These are phyloP conservation scores for Trametes gibbosa DNA, from an alignment of 768 basidiomycete species.

Conservation along the genomic window DNA sequence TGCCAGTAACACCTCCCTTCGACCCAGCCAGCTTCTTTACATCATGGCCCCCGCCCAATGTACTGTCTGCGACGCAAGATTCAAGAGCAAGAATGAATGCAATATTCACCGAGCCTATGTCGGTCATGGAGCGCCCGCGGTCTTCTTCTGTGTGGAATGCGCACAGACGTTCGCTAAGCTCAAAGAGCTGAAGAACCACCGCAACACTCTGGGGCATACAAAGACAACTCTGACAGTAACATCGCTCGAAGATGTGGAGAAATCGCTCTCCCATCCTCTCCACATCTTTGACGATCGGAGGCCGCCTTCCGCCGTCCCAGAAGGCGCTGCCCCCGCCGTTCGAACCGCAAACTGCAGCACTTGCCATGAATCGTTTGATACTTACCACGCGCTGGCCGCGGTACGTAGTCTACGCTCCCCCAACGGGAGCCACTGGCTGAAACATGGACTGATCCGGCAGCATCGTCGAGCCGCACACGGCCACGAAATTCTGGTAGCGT, in stretches of 20 bases:
- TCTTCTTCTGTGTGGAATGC: slow-evolving; percentile 7
- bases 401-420: background rate
- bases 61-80: background rate
- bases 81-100: slow-evolving; percentile 4
- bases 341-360: background rate
- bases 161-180: background rate
- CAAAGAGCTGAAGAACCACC: background rate
- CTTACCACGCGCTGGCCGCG: background rate
- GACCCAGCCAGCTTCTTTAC: background rate
- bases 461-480: background rate
- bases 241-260: background rate
- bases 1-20: no score
- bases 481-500: background rate
- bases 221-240: background rate
- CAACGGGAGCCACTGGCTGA: background rate
- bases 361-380: background rate
- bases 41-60: background rate
- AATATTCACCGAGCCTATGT: background rate
- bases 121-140: background rate
- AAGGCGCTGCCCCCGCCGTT: background rate
- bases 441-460: background rate
- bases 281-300: background rate
- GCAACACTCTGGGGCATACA: background rate
- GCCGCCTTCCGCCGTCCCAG: background rate
- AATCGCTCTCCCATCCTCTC: no score